phyloP scores from a whole-genome alignment of 257 asterid species.

The Solanum tarapatanum region DNA sequence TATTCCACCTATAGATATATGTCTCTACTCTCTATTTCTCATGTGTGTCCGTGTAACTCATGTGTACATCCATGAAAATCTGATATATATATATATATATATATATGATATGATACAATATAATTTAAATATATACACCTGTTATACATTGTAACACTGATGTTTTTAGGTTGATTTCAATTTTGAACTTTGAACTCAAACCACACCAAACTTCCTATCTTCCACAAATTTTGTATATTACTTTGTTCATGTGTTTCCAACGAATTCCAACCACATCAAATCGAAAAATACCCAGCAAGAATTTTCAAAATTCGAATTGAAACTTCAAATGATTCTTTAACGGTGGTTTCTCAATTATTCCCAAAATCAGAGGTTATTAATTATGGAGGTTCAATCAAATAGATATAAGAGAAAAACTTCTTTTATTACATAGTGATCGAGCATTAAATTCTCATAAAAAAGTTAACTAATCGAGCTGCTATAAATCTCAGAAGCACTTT shows the following conservation, averaged over 20 bases:
- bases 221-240: not conserved
- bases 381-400: not conserved
- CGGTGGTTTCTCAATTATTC: not conserved
- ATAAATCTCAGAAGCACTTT: not conserved
- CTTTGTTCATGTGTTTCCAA: not conserved
- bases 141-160: not conserved
- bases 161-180: not conserved
- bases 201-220: not conserved
- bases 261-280: not conserved
- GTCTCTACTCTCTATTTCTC: not conserved
- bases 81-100: not conserved
- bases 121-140: too few species aligned
- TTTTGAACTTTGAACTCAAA: not conserved
- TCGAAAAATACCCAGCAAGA: not conserved
- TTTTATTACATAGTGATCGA: not conserved
- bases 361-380: not conserved
- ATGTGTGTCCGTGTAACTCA: not conserved
- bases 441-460: not conserved
- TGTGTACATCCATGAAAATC: not conserved
- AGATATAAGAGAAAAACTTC: not conserved
- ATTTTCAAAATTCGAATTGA: not conserved
- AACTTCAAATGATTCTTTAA: not conserved
- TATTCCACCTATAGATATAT: not conserved
- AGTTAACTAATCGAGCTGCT: rapidly evolving
- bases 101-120: not conserved